Base-by-base conservation (phyloP, 2,329 filamentous ascomycete species). In the Cercospora zeae-maydis region DNA sequence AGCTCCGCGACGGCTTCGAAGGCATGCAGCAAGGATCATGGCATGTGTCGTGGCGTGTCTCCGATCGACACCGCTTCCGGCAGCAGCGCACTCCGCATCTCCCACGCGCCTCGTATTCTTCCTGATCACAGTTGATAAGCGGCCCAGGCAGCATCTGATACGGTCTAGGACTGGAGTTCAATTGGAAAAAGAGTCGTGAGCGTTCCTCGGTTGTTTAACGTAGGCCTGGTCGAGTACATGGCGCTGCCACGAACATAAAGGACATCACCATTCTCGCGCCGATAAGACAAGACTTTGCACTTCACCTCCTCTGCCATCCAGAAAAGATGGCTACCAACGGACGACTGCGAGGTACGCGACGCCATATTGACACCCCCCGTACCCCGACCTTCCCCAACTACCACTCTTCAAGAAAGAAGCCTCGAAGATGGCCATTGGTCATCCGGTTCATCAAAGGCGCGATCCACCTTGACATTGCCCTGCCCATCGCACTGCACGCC, bases 361-460 rank as follows among this genome's bases (percentile, higher is more conserved):
- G 39, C 8, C 62, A 57, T 16, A 19, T 47, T 19, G 51, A 63
- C 36, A 54, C 58, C 39, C 59, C 58, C 39, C 59, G 66, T 3
- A 51, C 65, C 24, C 66, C 78, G 14, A 81, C 78, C 2, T 80
- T 79, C 66, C 79, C 80, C 1, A 74, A 79, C 42, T 79, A 79
- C 54, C 73, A 81, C 65, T 75, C 76, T 14, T 73, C 75, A 37
- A 78, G 80, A 64, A 76, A 75, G 52, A 82, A 82, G 69, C 80
- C 80, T 27, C 74, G 78, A 3, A 84, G 86, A 75, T 83, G 85
- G 79, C 86, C 86, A 14, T 78, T 88, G 5, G 86, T 87, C 14
- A 79, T 88, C 47, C 82, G 86, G 65, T 87, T 88, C 74, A 81
- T 84, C 72, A 87, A 87, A 72, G 86, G 86, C 55, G 84, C 85